Evolutionary conservation across 1,284 basidiomycete species (phyloP).

Genomic region (Pascua guehoae): DNA sequence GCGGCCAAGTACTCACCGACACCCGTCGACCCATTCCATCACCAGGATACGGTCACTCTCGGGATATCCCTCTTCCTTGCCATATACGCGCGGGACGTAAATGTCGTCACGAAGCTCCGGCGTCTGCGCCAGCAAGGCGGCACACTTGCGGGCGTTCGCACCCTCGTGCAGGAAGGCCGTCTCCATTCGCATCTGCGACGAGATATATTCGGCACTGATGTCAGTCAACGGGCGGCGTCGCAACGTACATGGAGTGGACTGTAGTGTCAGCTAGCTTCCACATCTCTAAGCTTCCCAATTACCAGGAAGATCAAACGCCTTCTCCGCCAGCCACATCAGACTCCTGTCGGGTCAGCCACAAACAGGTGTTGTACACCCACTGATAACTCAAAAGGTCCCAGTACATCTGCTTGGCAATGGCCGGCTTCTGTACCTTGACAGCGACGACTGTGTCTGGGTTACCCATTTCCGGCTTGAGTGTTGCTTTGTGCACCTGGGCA

Average conservation of each 20-base stretch:
- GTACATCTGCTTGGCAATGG: constrained; percentile 75
- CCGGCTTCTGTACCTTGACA: constrained; percentile 88
- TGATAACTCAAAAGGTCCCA: constrained; percentile 62
- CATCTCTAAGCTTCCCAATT: constrained; percentile 11
- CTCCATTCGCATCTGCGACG: constrained; percentile 73
- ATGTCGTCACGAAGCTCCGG: constrained; percentile 66
- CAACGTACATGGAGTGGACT: constrained; percentile 47
- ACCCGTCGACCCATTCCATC: constrained; percentile 76
- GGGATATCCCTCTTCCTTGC: constrained; percentile 57
- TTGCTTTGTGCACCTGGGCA: constrained; percentile 81
- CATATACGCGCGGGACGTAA: constrained; percentile 73
- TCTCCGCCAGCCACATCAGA: constrained; percentile 44
- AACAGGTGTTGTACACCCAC: constrained; percentile 16
- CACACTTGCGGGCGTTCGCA: constrained; percentile 45
- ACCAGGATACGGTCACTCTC: constrained; percentile 70
- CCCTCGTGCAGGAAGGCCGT: constrained; percentile 72
- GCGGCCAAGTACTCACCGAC: constrained; percentile 45
- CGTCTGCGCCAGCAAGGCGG: constrained; percentile 43
- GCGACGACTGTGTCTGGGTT: constrained; percentile 57
- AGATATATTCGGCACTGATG: constrained; percentile 64
- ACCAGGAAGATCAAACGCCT: constrained; percentile 48
- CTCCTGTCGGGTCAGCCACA: constrained; percentile 18
- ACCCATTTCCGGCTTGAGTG: constrained; percentile 49
- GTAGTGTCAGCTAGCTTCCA: constrained; percentile 8
- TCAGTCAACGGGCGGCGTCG: neutral